A percentile compares a stretch with the other conserved stretches of the same genome.
Evolutionary conservation across 805 yeast genomes (phyloP).

Genomic region (Hanseniaspora valbyensis): DNA sequence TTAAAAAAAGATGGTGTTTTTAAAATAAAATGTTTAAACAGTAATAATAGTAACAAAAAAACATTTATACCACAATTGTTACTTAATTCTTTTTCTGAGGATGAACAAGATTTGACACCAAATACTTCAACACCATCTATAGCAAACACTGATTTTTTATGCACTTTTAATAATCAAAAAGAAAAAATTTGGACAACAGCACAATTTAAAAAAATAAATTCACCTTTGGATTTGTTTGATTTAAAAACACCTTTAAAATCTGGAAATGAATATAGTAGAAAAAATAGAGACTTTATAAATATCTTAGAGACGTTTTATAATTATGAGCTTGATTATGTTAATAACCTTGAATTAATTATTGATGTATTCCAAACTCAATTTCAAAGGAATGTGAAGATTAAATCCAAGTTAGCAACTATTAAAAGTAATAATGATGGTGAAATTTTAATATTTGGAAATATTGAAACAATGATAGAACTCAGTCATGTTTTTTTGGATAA

Average conservation of each 20-base stretch:
- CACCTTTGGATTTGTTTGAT: constrained; percentile 28
- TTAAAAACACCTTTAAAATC: constrained; percentile 19
- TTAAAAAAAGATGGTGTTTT: constrained; percentile 14
- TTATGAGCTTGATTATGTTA: constrained; percentile 29
- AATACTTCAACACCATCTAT: too few relatives aligned
- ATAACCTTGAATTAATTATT: constrained; percentile 26
- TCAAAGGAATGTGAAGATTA: constrained; percentile 25
- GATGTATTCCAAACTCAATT: constrained; percentile 29
- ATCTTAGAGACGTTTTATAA: constrained; percentile 3
- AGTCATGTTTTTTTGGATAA: constrained; percentile 28
- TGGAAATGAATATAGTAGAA: constrained; percentile 1
- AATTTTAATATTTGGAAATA: constrained; percentile 35
- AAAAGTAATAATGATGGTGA: constrained; percentile 27
- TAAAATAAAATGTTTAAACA: not conserved
- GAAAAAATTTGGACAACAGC: not conserved
- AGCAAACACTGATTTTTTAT: too few relatives aligned
- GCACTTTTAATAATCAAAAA: not conserved
- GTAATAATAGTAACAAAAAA: not conserved
- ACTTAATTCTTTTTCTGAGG: too few relatives aligned
- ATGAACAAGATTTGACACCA: not conserved
- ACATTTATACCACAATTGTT: not conserved
- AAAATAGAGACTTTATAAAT: not conserved
- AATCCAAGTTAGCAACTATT: constrained; percentile 24
- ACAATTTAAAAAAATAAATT: constrained; percentile 27
- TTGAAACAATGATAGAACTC: constrained; percentile 32